Evolutionary conservation across 257 asterid genomes (phyloP).

Genomic region (Catharanthus roseus): DNA sequence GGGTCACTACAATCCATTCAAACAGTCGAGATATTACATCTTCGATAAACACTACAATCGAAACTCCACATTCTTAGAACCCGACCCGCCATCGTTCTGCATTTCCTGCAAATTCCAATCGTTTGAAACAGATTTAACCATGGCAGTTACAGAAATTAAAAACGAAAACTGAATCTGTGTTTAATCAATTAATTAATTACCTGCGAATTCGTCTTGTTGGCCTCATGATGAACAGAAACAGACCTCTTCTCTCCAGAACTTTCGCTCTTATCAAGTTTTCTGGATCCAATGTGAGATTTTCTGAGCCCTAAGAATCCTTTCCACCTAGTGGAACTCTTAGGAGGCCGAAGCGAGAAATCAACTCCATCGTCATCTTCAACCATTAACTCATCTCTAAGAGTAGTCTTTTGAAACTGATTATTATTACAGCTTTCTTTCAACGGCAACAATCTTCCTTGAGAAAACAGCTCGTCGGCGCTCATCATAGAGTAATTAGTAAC

Average conservation of each 20-base stretch:
- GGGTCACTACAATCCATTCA: not conserved
- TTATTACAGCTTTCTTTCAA: constrained; percentile 43
- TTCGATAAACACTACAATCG: constrained; percentile 11
- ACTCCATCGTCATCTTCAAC: constrained; percentile 31
- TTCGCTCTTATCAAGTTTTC: constrained; percentile 42
- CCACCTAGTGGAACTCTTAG: constrained; percentile 77
- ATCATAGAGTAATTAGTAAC: constrained; percentile 66
- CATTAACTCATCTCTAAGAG: constrained; percentile 68
- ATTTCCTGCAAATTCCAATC: constrained; percentile 12
- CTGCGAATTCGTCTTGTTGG: constrained; percentile 39
- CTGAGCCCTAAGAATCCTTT: constrained; percentile 70
- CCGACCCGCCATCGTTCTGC: constrained; percentile 18
- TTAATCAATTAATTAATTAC: too few relatives aligned
- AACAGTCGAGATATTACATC: too few relatives aligned
- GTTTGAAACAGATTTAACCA: not conserved
- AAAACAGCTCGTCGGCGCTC: constrained; percentile 83
- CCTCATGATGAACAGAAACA: constrained; percentile 18
- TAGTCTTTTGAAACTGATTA: constrained; percentile 16
- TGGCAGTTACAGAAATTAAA: not conserved
- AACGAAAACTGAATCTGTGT: too few relatives aligned
- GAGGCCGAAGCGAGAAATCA: constrained; percentile 47
- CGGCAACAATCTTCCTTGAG: constrained; percentile 66
- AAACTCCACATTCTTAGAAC: constrained; percentile 21
- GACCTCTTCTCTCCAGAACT: constrained; percentile 26
- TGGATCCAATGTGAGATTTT: constrained; percentile 71